Evolutionary conservation across 176 grass and related monocot species (phyloP).

Genomic region (Dendrocalamus sinicus): DNA sequence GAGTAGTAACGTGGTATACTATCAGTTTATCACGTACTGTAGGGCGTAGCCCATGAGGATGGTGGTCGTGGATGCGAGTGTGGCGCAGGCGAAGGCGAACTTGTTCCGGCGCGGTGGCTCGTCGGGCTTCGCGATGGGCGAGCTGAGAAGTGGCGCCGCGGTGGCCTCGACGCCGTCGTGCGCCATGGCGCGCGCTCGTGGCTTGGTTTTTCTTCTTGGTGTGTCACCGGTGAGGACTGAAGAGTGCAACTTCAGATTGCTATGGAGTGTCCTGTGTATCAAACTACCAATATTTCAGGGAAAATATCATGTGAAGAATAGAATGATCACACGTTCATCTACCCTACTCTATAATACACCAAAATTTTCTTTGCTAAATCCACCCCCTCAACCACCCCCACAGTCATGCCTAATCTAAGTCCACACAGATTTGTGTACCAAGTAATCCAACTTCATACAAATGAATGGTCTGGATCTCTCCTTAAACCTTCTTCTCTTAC

Average conservation of each 20-base stretch:
- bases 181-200: not conserved
- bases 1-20: not conserved
- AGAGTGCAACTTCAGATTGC: too few relatives aligned
- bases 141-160: not conserved
- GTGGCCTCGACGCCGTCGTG: not conserved
- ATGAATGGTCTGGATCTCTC: too few relatives aligned
- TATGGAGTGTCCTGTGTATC: too few relatives aligned
- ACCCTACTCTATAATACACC: too few relatives aligned
- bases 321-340: not conserved
- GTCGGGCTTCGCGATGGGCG: not conserved
- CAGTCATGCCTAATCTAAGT: too few relatives aligned
- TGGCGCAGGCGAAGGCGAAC: constrained; percentile 19
- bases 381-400: too few relatives aligned
- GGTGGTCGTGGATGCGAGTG: constrained; percentile 42
- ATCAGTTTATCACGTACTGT: constrained; percentile 3
- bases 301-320: not conserved
- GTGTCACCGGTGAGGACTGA: not conserved
- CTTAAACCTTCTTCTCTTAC: too few relatives aligned
- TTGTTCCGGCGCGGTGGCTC: constrained; percentile 1
- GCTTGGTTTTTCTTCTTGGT: not conserved
- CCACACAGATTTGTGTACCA: too few relatives aligned
- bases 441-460: too few relatives aligned
- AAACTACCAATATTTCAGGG: too few relatives aligned
- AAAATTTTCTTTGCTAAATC: too few relatives aligned
- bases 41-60: constrained; percentile 47